A percentile compares a stretch with the other conserved stretches of the same genome.
Evolutionary conservation across 139 green algal genomes (phyloP).

Genomic region (Zygnema circumcarinatum): DNA sequence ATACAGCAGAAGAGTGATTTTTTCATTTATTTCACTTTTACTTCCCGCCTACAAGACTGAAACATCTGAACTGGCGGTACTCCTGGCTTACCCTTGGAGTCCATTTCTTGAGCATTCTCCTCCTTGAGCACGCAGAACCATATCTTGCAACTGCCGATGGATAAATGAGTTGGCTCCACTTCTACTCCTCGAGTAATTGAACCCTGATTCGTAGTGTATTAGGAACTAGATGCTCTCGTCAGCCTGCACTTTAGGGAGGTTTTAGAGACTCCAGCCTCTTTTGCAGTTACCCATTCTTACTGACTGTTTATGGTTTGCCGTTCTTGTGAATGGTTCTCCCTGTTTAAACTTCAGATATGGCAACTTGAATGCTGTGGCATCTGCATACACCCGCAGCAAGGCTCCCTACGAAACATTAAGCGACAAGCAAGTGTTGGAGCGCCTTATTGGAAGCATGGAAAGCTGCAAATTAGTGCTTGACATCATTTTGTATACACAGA

Average conservation of each 20-base stretch:
- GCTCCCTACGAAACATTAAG: neutral
- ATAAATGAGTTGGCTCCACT: too few relatives aligned
- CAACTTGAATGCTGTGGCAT: conserved; percentile 28
- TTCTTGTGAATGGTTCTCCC: neutral
- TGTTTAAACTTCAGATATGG: conserved; percentile 4
- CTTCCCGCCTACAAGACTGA: too few relatives aligned
- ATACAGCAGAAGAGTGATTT: too few relatives aligned
- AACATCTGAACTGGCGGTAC: too few relatives aligned
- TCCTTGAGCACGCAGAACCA: too few relatives aligned
- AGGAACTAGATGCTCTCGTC: neutral
- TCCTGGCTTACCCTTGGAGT: too few relatives aligned
- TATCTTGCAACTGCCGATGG: too few relatives aligned
- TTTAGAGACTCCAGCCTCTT: neutral
- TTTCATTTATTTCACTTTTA: too few relatives aligned
- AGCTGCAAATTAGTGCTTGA: conserved; percentile 23
- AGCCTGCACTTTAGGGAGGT: neutral
- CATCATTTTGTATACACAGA: conserved; percentile 17
- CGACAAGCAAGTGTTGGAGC: neutral
- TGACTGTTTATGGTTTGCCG: neutral
- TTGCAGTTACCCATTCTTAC: neutral
- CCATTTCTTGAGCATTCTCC: too few relatives aligned
- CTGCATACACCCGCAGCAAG: conserved; percentile 12
- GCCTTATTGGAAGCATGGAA: neutral
- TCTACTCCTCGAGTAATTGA: neutral
- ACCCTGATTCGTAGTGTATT: neutral